Base-by-base conservation (phyloP, 257 asterid genomes). In the Perilla frutescens region DNA sequence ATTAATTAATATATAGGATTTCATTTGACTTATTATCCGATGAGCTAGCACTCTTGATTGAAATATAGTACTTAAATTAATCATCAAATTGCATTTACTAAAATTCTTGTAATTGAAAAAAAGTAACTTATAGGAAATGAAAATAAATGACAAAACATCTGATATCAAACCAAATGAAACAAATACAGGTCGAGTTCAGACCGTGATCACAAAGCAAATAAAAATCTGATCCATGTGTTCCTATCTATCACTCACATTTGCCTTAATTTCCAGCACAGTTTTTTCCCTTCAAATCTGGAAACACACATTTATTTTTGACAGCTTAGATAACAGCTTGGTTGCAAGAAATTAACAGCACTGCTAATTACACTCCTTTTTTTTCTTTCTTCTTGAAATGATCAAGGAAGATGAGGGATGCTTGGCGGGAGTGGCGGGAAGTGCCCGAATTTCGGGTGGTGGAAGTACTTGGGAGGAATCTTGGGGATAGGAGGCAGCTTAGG, bases 401-500 rank as follows among this genome's bases (percentile, higher is more conserved):
- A 82, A 26, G 89, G 79, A 4, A 73, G 84, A 54, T 78, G 81
- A 53, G 15, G 58, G 3, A 76, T 48, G 41, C 62, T 29, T 8
- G 96, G 96, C n/a, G 97, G 86, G 39, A 84, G 58, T 4, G 96
- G 91, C 49, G 93, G 93, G 82, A 68, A 80, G 50, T 69, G 66
- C 8, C 88, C 88, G 57, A 82, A 48, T 69, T 76, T 85, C 5
- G 98, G 97, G 81, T 87, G 93, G 81, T 81, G 85, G 73, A 77
- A 82, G 81, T 79, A 78, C 76, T 86, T 84, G 6, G 90, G 92
- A 1, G 96, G 97, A 50, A 83, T 53, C 71, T 81, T 76, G 1
- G 87, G 97, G 44, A 80, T 40, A 4, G 90, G 89, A 44, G 91
- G 96, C 60, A 84, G 82, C 63, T 72, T 62, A 3, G 89, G 88